Evolutionary conservation across 306 rosid genomes (phyloP).

Genomic region (Crotalaria pallida): DNA sequence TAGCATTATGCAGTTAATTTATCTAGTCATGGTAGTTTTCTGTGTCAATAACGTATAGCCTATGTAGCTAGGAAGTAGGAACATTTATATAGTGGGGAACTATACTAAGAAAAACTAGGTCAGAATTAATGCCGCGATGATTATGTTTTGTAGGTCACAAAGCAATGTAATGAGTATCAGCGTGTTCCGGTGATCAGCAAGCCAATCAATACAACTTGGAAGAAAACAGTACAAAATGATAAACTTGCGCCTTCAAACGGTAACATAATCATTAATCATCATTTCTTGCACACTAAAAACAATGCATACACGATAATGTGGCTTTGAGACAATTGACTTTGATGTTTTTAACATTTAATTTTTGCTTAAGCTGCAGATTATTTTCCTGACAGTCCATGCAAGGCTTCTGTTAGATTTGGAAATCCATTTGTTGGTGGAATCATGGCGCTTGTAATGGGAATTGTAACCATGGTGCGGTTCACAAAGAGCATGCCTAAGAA

Average conservation of each 20-base stretch:
- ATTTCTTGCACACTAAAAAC: background rate
- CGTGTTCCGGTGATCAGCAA: constrained; percentile 46
- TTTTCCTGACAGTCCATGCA: constrained; percentile 18
- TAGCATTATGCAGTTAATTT: constrained; percentile 3
- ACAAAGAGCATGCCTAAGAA: constrained; percentile 63
- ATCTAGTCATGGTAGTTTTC: background rate
- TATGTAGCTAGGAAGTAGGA: background rate
- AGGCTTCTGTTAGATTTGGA: constrained; percentile 34
- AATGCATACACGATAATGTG: background rate
- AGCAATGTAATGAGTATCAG: constrained; percentile 17
- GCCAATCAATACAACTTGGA: constrained; percentile 47
- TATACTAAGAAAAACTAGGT: background rate
- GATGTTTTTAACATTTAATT: background rate
- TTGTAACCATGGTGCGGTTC: constrained; percentile 55
- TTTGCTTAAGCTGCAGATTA: constrained; percentile 28
- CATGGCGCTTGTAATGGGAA: constrained; percentile 60
- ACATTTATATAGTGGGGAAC: background rate
- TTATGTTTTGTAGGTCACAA: constrained; percentile 34
- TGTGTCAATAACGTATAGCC: background rate
- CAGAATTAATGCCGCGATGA: background rate
- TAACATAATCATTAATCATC: background rate
- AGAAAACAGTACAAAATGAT: constrained; percentile 29
- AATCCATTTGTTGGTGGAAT: constrained; percentile 48
- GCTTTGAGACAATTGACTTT: background rate
- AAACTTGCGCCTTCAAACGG: constrained; percentile 38